Conservation (phyloP, 495 filamentous ascomycete species). For the Tuber indicum region DNA sequence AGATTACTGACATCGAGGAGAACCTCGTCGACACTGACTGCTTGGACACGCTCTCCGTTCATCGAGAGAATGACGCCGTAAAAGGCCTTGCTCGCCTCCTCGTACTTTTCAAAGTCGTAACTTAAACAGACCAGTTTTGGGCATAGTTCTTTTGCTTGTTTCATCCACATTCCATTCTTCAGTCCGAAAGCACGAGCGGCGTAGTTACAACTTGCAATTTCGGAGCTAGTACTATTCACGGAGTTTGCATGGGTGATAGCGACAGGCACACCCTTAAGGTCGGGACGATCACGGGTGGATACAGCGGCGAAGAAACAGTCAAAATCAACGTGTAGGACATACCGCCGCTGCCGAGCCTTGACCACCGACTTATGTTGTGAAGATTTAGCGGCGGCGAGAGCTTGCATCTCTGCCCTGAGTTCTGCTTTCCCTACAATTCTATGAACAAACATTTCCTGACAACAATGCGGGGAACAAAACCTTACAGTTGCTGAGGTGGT, state of each 20-base stretch:
- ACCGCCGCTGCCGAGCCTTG: slow-evolving; percentile 53
- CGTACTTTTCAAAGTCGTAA: slow-evolving; percentile 91
- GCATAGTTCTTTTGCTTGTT: slow-evolving; percentile 72
- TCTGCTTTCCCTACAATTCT: slow-evolving; percentile 76
- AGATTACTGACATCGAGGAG: slow-evolving; percentile 37
- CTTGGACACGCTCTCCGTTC: slow-evolving; percentile 62
- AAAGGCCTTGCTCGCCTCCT: slow-evolving; percentile 81
- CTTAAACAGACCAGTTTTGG: slow-evolving; percentile 76
- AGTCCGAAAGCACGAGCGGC: slow-evolving; percentile 75
- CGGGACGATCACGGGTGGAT: slow-evolving; percentile 66
- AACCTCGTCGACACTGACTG: slow-evolving; percentile 93
- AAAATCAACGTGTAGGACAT: slow-evolving; percentile 93
- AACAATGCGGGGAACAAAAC: background rate
- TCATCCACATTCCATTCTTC: slow-evolving; percentile 99
- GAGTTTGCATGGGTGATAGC: slow-evolving; percentile 84
- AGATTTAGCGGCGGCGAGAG: slow-evolving; percentile 54
- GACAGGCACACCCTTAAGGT: slow-evolving; percentile 72
- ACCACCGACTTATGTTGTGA: slow-evolving; percentile 5
- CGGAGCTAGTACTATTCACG: slow-evolving; percentile 57
- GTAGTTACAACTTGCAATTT: slow-evolving; percentile 97
- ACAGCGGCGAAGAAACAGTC: slow-evolving; percentile 97
- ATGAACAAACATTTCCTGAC: background rate
- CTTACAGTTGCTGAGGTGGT: slow-evolving; percentile 64
- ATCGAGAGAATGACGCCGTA: slow-evolving; percentile 75
- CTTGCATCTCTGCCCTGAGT: slow-evolving; percentile 78